Base-by-base conservation (phyloP, 371 early-diverging fungal genomes). In the Mortierella sp. region DNA sequence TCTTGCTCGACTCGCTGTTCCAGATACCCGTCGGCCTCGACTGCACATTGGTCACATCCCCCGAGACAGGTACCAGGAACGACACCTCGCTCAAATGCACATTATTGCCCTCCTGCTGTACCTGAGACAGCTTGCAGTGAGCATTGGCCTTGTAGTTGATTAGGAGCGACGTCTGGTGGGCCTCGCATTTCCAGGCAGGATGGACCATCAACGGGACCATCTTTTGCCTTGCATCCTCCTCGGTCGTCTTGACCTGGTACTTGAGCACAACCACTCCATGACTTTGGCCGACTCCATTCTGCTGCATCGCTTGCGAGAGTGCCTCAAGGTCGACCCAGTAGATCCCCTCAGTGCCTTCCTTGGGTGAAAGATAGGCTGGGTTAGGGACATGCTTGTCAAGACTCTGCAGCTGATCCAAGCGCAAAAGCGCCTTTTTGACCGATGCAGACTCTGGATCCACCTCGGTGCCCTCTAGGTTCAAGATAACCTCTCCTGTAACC, bases 171-270 rank as follows among this genome's bases (percentile, higher is more conserved):
- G 90, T 89, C 77, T 91, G 90, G 19, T 90, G 88, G 2, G 86
- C 76, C 43, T 93, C 92, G 43, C 90, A 90, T 78, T 91, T 93
- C 93, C 93, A 93, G 67, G 91, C 88, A 3, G 92, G 91, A 24
- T 89, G 90, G 19, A 91, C 78, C 43, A 89, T 72, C 50, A 91
- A 73, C 5, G 91, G 90, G 74, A 71, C 82, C 78, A 81, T 80
- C n/a, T 72, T 73, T 51, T 78, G 84, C 54, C 69, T 76, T 0
- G 80, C 59, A 1, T 83, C 75, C 16, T 88, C 88, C 34, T 78
- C 74, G 0, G 72, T 53, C 3, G 81, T 71, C 53, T 79, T 84
- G 59, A 84, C 80, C 67, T 90, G 89, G 54, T 92, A 91, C 77
- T 90, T 92, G 28, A 91, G 71, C 61, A 89, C 89, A 4, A 80